Percentiles rank a stretch among this genome's conserved stretches.
Evolutionary conservation across 164 flowering plant genomes (phyloP).

Genomic region (Tinospora cordifolia): DNA sequence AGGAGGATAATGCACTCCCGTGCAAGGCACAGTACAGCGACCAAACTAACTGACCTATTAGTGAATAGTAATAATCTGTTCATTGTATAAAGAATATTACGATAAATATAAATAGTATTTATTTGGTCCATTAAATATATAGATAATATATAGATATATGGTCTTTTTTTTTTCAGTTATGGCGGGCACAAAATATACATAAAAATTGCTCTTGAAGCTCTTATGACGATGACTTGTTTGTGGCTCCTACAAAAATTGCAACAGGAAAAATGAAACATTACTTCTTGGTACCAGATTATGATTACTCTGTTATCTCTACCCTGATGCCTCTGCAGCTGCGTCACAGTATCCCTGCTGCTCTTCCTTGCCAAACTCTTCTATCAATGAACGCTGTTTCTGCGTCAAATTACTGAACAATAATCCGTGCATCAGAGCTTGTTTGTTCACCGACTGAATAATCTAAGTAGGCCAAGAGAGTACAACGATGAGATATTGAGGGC

Average conservation of each 20-base stretch:
- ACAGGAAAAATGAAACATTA: neutral
- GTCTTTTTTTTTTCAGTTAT: too few relatives aligned
- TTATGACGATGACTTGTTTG: too few relatives aligned
- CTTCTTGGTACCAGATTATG: neutral
- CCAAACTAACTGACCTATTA: too few relatives aligned
- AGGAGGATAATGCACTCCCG: too few relatives aligned
- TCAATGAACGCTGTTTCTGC: conserved; percentile 59
- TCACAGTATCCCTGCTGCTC: conserved; percentile 70
- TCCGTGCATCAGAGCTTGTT: neutral
- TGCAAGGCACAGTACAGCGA: too few relatives aligned
- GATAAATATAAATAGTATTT: too few relatives aligned
- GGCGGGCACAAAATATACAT: neutral
- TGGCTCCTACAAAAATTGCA: conserved; percentile 9
- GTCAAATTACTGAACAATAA: conserved; percentile 38
- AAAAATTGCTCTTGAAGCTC: neutral
- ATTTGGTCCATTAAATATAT: too few relatives aligned
- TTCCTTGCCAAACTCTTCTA: conserved; percentile 87
- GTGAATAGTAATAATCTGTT: too few relatives aligned
- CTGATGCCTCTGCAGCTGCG: conserved; percentile 24
- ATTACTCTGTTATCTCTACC: too few relatives aligned
- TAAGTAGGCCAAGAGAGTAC: neutral
- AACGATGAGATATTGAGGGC: neutral
- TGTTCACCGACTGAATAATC: neutral
- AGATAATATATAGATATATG: too few relatives aligned
- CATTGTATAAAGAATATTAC: too few relatives aligned